Evolutionary conservation across 768 basidiomycete genomes (phyloP).

Genomic region (Tylopilus subfusipes): DNA sequence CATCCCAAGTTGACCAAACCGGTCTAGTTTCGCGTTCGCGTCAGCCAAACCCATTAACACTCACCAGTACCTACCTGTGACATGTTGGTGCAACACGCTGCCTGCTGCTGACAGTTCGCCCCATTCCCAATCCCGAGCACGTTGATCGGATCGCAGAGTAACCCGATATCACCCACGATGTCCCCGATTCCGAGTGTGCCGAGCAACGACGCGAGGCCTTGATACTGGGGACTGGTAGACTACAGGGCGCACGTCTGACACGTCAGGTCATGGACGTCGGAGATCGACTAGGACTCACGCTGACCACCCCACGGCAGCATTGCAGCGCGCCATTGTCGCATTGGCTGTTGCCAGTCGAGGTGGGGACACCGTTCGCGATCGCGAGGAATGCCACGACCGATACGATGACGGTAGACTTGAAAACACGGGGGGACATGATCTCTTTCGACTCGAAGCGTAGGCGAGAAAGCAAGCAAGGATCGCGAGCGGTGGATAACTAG

Average conservation of each 20-base stretch:
- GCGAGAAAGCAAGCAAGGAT: neutral
- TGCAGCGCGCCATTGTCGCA: slow-evolving; percentile 9
- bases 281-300: neutral
- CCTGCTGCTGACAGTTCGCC: neutral
- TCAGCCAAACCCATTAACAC: neutral
- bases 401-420: slow-evolving; percentile 12
- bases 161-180: slow-evolving; percentile 1
- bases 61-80: slow-evolving; percentile 1
- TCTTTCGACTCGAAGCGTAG: neutral
- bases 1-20: slow-evolving; percentile 15
- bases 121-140: slow-evolving; percentile 6
- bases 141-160: slow-evolving; percentile 2
- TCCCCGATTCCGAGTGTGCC: neutral
- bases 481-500: neutral
- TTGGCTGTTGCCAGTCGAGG: neutral
- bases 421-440: slow-evolving; percentile 11
- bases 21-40: neutral
- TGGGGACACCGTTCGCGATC: neutral
- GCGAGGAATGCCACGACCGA: slow-evolving; percentile 9
- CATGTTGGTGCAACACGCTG: slow-evolving; percentile 9
- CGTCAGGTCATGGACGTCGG: neutral
- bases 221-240: neutral
- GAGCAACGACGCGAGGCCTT: neutral
- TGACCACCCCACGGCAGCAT: slow-evolving; percentile 5
- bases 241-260: neutral